Evolutionary conservation across 495 filamentous ascomycete species (phyloP), one percentile per base, ranked within the genome.

Genomic region (Hypomontagnella monticulosa): DNA sequence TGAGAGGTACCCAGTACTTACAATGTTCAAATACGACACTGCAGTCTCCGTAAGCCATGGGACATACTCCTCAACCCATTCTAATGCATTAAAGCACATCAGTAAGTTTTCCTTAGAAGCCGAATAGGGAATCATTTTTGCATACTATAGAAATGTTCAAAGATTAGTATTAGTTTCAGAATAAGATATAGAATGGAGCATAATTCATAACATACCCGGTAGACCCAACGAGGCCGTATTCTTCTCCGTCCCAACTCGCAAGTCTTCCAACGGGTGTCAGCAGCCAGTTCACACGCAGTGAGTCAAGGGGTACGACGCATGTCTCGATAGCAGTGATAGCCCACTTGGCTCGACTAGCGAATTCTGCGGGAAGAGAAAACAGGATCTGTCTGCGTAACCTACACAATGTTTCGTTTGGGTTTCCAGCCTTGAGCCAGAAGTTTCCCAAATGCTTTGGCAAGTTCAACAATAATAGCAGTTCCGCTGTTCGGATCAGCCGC

Each of bases 361-460:
- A n/a, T 36, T 36, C 11, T 36, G 5, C 33, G 33, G 33, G 33
- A 36, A 36, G 11, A 36, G 33, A 11, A 11, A 36, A 36, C 33
- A 23, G 12, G 11, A 36, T 18, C 11, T 2, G n/a, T 11, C 30
- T 19, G 15, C 6, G n/a, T 23, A 23, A 20, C 89, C 87, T 71
- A 97, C 92, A 92, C 86, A 58, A 97, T 93, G 5, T 90, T 93
- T 11, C 93, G 85, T 4, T 89, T 81, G 15, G 93, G 93, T 41
- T 87, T 85, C 93, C 93, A 97, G 12, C 92, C 92, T 34, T 85
- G 83, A 14, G 79, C 81, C 12, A 85, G 78, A 12, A 96, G 81
- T 59, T 91, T 83, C n/a, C 90, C 90, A 71, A 96, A 89, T 55
- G 91, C 85, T 32, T 86, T 83, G 12, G 92, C 82, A 56, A 97